Evolutionary conservation across 140 eudicot species (phyloP).

Genomic region (Flaveria floridana): DNA sequence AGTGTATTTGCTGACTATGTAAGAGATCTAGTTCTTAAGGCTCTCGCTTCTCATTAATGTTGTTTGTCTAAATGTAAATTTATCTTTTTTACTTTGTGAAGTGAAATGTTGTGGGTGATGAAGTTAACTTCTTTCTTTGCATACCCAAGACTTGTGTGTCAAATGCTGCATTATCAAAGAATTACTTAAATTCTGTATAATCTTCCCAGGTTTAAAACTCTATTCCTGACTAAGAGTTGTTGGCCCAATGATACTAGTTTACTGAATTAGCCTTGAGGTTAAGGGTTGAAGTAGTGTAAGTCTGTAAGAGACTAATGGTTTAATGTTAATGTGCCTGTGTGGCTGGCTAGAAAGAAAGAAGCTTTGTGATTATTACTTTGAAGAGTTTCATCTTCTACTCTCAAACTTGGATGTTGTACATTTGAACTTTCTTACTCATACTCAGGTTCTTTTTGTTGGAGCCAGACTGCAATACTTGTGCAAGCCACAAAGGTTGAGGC

Average conservation of each 20-base stretch:
- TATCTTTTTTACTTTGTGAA: background rate
- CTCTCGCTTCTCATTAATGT: background rate
- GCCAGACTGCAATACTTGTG: slow-evolving; percentile 81
- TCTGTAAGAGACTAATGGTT: slow-evolving; percentile 6
- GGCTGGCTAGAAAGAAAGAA: slow-evolving; percentile 19
- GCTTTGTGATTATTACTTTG: slow-evolving; percentile 5
- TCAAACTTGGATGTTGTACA: slow-evolving; percentile 34
- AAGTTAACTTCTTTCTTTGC: slow-evolving; percentile 6
- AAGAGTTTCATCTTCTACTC: slow-evolving; percentile 22
- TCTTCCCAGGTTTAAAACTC: slow-evolving; percentile 12
- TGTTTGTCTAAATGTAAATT: slow-evolving; percentile 9
- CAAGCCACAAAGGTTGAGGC: slow-evolving; percentile 61
- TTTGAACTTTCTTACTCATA: slow-evolving; percentile 75
- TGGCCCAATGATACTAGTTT: slow-evolving; percentile 6
- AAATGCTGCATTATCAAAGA: background rate
- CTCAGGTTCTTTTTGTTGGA: slow-evolving; percentile 99
- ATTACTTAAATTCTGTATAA: background rate
- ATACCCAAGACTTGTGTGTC: slow-evolving; percentile 8
- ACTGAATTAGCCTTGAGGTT: slow-evolving; percentile 11
- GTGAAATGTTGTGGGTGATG: slow-evolving; percentile 8
- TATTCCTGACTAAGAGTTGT: background rate
- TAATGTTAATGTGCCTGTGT: slow-evolving; percentile 2
- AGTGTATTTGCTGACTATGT: background rate
- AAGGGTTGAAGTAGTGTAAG: slow-evolving; percentile 15
- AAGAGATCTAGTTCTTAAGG: slow-evolving; percentile 1